phyloP scores from a whole-genome alignment of 2,329 filamentous ascomycete genomes.

The Aspergillus sp. region DNA sequence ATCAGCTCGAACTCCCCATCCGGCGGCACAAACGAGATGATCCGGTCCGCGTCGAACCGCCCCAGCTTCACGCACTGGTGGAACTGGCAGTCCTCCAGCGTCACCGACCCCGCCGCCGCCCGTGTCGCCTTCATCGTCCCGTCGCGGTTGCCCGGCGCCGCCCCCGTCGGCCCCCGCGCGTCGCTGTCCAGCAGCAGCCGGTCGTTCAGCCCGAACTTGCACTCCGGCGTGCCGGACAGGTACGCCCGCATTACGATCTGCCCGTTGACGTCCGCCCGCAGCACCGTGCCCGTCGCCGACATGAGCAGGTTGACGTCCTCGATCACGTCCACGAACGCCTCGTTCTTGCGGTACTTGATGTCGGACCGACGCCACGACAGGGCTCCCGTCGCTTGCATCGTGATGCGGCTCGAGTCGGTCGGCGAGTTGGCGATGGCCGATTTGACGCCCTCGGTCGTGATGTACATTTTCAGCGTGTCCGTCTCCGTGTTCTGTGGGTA shows the following conservation, averaged over 20 bases:
- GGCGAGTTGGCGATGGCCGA: slow-evolving; percentile 65
- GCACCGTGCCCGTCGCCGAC: slow-evolving; percentile 93
- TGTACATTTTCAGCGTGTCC: slow-evolving; percentile 99
- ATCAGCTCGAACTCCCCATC: slow-evolving; percentile 99
- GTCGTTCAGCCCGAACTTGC: slow-evolving; percentile 98
- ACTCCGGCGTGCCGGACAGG: slow-evolving; percentile 92
- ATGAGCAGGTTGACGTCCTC: slow-evolving; percentile 98
- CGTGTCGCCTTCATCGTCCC: slow-evolving; percentile 79
- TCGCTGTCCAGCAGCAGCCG: slow-evolving; percentile 84
- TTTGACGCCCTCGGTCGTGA: slow-evolving; percentile 98
- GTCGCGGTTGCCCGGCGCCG: slow-evolving; percentile 58
- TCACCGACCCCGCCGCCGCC: slow-evolving; percentile 91
- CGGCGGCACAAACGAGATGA: slow-evolving; percentile 94
- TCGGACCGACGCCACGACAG: slow-evolving; percentile 96
- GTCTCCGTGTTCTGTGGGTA: slow-evolving; percentile 99
- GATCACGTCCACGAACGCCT: slow-evolving; percentile 98
- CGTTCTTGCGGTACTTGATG: slow-evolving; percentile 99
- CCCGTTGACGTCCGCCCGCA: slow-evolving; percentile 93
- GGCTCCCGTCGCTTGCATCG: slow-evolving; percentile 97
- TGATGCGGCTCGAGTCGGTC: slow-evolving; percentile 95
- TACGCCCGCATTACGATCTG: slow-evolving; percentile 99
- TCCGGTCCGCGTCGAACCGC: slow-evolving; percentile 93
- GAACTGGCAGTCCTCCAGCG: slow-evolving; percentile 96
- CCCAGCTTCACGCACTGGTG: slow-evolving; percentile 98
- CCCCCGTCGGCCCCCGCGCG: slow-evolving; percentile 63